phyloP scores from a whole-genome alignment of 2,329 filamentous ascomycete genomes.

The Reticulascus tulasneorum region DNA sequence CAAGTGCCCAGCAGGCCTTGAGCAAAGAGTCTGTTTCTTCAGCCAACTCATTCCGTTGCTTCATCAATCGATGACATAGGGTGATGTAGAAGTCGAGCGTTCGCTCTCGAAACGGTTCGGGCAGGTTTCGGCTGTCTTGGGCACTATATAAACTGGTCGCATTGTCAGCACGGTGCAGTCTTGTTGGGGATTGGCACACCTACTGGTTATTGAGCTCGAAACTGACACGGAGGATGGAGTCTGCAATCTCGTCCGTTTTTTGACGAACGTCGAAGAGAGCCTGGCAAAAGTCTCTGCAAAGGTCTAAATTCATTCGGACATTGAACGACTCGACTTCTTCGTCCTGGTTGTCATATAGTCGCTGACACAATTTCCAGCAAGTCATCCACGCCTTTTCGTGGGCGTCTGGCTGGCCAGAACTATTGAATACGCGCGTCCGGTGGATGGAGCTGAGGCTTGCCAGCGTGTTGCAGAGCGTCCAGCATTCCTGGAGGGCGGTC shows the following conservation, averaged over 20 bases:
- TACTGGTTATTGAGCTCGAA: constrained; percentile 93
- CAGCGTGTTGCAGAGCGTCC: constrained; percentile 89
- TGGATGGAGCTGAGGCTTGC: constrained; percentile 82
- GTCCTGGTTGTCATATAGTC: constrained; percentile 77
- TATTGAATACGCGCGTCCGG: constrained; percentile 73
- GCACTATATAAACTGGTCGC: constrained; percentile 72
- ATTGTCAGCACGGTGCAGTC: background rate
- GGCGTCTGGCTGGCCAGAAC: constrained; percentile 67
- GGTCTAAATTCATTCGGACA: constrained; percentile 71
- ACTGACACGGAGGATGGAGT: constrained; percentile 86
- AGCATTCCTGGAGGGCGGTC: constrained; percentile 79
- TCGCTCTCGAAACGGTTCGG: constrained; percentile 81
- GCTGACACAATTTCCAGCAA: constrained; percentile 90
- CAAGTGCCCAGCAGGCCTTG: constrained; percentile 82
- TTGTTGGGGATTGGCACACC: constrained; percentile 19
- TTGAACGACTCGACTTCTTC: constrained; percentile 64
- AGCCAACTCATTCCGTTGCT: constrained; percentile 73
- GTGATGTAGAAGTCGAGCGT: constrained; percentile 95
- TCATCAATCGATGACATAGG: constrained; percentile 93
- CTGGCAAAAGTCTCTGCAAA: constrained; percentile 90
- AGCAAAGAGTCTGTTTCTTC: constrained; percentile 82
- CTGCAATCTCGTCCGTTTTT: constrained; percentile 71
- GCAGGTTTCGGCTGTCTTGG: constrained; percentile 72
- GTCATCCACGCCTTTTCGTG: constrained; percentile 90
- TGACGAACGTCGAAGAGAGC: constrained; percentile 82